Percentiles rank a stretch among this genome's conserved stretches.
Conservation (phyloP, 2,329 filamentous ascomycete genomes). For the Juglanconis oblonga region DNA sequence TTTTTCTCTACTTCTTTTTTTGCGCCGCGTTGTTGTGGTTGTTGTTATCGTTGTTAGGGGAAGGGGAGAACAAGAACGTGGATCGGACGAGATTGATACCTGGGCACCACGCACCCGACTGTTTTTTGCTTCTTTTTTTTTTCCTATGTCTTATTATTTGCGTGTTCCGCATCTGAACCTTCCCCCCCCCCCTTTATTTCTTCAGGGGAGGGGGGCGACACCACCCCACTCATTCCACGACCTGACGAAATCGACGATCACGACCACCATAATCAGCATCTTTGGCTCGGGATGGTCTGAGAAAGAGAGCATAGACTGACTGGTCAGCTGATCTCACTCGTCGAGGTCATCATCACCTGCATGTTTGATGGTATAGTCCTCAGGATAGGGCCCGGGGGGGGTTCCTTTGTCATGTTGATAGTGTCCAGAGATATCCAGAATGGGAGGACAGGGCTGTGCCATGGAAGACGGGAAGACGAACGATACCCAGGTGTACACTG, state of each 20-base stretch:
- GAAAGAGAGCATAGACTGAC: neutral
- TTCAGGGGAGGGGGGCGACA: neutral
- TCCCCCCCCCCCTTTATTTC: neutral
- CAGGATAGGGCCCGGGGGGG: neutral
- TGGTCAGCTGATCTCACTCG: conserved; percentile 1
- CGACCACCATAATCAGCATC: conserved; percentile 15
- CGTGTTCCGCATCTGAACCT: neutral
- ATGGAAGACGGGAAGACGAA: neutral
- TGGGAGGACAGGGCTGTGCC: neutral
- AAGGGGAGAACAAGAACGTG: neutral
- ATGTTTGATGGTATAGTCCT: neutral
- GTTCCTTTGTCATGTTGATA: neutral
- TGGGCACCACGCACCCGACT: neutral
- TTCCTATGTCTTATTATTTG: conserved; percentile 2
- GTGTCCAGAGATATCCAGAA: neutral
- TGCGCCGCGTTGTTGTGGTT: too few relatives aligned
- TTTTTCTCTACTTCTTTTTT: too few relatives aligned
- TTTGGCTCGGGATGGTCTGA: neutral
- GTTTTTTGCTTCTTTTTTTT: neutral
- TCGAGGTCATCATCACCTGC: neutral
- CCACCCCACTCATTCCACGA: conserved; percentile 11
- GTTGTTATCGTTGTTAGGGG: neutral
- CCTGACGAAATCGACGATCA: conserved; percentile 8
- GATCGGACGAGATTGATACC: neutral
- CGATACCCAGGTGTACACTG: too few relatives aligned